Evolutionary conservation across 1,284 basidiomycete genomes (phyloP).

Genomic region (Tilletia setariae): DNA sequence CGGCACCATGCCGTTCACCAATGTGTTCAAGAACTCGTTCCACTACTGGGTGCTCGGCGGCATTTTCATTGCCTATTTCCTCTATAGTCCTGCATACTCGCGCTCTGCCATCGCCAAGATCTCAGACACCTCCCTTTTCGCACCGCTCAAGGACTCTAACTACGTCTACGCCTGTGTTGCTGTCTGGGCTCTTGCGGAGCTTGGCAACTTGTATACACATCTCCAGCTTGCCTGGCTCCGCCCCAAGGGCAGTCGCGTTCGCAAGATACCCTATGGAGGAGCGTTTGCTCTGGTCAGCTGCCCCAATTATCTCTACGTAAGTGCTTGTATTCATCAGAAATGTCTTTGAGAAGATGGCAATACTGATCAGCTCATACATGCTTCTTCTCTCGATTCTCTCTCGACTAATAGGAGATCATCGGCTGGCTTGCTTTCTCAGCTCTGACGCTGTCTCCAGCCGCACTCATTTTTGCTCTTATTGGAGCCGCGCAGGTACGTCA

Average conservation of each 20-base stretch:
- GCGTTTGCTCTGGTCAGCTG: conserved; percentile 81
- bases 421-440: conserved; percentile 71
- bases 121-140: conserved; percentile 65
- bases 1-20: conserved; percentile 82
- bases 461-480: conserved; percentile 70
- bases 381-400: not conserved
- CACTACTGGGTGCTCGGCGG: conserved; percentile 70
- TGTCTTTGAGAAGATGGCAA: not conserved
- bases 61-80: conserved; percentile 27
- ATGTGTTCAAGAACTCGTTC: conserved; percentile 75
- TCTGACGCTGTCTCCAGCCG: conserved; percentile 67
- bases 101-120: conserved; percentile 72
- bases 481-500: conserved; percentile 45
- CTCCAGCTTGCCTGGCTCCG: conserved; percentile 77
- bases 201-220: conserved; percentile 83
- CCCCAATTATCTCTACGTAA: conserved; percentile 94
- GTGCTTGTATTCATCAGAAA: not conserved
- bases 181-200: conserved; percentile 74
- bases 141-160: conserved; percentile 63
- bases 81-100: conserved; percentile 59
- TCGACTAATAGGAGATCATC: conserved; percentile 56
- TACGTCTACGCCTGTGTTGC: conserved; percentile 69
- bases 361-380: not conserved
- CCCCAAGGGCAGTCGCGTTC: conserved; percentile 72
- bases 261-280: conserved; percentile 74